These are phyloP conservation scores for Schwanniomyces pseudopolymorphus DNA, from an alignment of 805 yeast genomes.

Conservation along the genomic window DNA sequence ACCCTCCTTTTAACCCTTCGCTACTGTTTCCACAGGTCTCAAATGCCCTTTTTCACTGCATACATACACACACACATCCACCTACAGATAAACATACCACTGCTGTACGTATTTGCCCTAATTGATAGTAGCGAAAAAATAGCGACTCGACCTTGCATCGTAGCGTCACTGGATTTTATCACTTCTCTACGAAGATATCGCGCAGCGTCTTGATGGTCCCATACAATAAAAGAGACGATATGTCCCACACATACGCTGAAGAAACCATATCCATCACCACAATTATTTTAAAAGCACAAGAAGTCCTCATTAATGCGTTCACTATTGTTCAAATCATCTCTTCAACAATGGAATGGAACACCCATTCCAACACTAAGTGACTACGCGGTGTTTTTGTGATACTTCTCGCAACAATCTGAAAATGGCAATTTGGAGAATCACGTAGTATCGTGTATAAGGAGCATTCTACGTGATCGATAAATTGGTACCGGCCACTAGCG, in stretches of 20 bases:
- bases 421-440: not conserved
- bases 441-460: conserved; percentile 2
- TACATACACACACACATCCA: not conserved
- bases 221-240: no score
- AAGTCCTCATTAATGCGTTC: no score
- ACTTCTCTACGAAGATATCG: no score
- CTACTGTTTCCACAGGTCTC: not conserved
- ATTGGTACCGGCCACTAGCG: not conserved
- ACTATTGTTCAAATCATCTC: not conserved
- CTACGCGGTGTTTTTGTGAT: not conserved
- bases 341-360: not conserved
- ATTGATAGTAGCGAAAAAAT: not conserved
- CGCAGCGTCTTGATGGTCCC: no score
- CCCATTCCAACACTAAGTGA: not conserved
- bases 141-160: not conserved
- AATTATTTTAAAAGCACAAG: no score
- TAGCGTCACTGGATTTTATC: not conserved
- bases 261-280: no score
- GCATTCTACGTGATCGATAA: not conserved
- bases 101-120: not conserved
- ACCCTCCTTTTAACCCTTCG: not conserved
- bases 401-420: not conserved
- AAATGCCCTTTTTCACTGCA: not conserved
- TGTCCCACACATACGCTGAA: no score
- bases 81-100: no score